Percentiles rank a stretch among this genome's conserved stretches.
These are phyloP conservation scores for Parastagonospora nodorum DNA, from an alignment of 2,329 filamentous ascomycete species.

Conservation along the genomic window DNA sequence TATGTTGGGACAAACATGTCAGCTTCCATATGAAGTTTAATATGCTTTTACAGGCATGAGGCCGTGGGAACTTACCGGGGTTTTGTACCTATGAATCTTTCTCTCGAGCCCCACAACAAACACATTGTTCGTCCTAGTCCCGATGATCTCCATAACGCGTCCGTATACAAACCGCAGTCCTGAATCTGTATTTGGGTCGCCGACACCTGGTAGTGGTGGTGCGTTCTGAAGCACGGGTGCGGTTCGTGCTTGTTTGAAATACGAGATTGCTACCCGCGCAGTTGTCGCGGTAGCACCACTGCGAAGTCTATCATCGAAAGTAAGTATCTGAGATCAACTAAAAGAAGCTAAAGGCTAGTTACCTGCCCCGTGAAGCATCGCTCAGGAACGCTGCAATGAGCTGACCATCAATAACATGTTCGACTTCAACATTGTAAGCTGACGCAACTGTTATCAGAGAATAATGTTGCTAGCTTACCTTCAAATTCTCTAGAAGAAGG, in stretches of 20 bases:
- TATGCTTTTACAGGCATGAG: background rate
- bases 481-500: background rate
- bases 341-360: background rate
- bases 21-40: background rate
- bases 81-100: background rate
- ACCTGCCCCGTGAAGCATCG: conserved; percentile 5
- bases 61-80: background rate
- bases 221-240: conserved; percentile 1
- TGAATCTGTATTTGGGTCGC: background rate
- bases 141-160: conserved; percentile 1
- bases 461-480: background rate
- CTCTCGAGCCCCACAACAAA: background rate
- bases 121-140: background rate
- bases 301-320: conserved; percentile 2
- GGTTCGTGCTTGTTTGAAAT: conserved; percentile 4
- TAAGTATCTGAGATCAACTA: background rate
- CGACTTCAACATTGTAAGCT: conserved; percentile 3
- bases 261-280: conserved; percentile 6
- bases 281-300: conserved; percentile 5
- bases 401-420: conserved; percentile 8
- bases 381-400: conserved; percentile 6
- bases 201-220: conserved; percentile 6
- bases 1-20: background rate
- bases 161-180: background rate
- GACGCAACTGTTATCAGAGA: background rate